phyloP scores from a whole-genome alignment of 345 rosid species.

The Angophora floribunda region DNA sequence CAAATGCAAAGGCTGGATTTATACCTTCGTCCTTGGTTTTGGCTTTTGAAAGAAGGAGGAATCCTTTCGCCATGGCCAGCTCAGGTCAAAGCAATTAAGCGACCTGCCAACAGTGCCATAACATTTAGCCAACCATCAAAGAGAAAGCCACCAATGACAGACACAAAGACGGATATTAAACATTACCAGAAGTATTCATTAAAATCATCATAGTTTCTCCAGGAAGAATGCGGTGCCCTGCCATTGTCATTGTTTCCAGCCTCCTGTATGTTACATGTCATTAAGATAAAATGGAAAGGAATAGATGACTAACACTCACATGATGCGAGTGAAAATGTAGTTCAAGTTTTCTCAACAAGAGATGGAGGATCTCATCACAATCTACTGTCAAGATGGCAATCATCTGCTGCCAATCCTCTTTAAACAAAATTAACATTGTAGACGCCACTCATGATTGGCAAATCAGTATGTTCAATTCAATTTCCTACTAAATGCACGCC shows the following conservation, averaged over 20 bases:
- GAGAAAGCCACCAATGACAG: neutral
- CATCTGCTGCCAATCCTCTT: neutral
- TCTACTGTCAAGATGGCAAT: neutral
- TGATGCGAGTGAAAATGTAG: neutral
- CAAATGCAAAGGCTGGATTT: neutral
- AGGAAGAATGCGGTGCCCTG: slow-evolving; percentile 89
- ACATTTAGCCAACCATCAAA: neutral
- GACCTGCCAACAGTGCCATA: slow-evolving; percentile 39
- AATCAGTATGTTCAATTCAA: neutral
- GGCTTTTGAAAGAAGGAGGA: slow-evolving; percentile 74
- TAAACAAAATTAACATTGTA: neutral
- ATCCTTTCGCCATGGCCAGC: slow-evolving; percentile 86
- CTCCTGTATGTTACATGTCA: slow-evolving; percentile 36
- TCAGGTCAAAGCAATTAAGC: slow-evolving; percentile 75
- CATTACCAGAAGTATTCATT: slow-evolving; percentile 89
- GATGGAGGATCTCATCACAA: neutral
- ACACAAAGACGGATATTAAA: neutral
- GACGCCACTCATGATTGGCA: neutral
- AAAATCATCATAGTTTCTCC: slow-evolving; percentile 99
- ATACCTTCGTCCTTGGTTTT: slow-evolving; percentile 60
- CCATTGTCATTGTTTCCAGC: slow-evolving; percentile 88
- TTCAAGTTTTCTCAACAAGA: neutral
- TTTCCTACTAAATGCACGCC: neutral
- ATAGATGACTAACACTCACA: neutral
- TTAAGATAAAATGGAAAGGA: neutral